Evolutionary conservation across 2,329 filamentous ascomycete genomes (phyloP).

Genomic region (Colletotrichum sublineola): DNA sequence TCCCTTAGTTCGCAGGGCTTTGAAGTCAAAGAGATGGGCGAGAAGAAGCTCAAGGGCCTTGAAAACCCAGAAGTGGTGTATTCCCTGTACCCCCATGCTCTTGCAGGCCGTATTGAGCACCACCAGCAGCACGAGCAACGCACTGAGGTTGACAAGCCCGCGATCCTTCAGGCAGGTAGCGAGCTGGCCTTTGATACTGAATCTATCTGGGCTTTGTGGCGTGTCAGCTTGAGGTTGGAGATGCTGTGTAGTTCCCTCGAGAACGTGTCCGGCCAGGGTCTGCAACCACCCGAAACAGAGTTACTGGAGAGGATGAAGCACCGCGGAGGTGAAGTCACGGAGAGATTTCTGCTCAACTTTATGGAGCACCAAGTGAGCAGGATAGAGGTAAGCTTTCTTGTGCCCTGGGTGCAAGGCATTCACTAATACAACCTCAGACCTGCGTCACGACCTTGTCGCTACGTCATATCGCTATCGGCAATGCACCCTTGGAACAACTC

Average conservation of each 20-base stretch:
- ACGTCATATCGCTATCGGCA: slow-evolving; percentile 82
- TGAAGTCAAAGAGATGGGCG: slow-evolving; percentile 95
- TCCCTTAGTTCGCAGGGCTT: slow-evolving; percentile 93
- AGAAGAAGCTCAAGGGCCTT: slow-evolving; percentile 94
- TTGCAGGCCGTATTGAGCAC: slow-evolving; percentile 83
- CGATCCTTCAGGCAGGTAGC: slow-evolving; percentile 72
- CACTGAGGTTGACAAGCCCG: slow-evolving; percentile 65
- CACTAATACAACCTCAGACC: slow-evolving; percentile 67
- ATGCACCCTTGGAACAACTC: slow-evolving; percentile 71
- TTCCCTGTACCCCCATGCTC: slow-evolving; percentile 90
- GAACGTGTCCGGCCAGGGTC: slow-evolving; percentile 69
- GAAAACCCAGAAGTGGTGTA: slow-evolving; percentile 98
- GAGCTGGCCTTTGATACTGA: slow-evolving; percentile 85
- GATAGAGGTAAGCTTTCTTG: slow-evolving; percentile 80
- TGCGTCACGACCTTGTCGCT: slow-evolving; percentile 84
- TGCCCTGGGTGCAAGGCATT: background rate
- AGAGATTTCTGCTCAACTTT: slow-evolving; percentile 88
- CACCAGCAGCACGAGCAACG: slow-evolving; percentile 67
- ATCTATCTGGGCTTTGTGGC: slow-evolving; percentile 90
- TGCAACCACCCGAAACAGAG: slow-evolving; percentile 86
- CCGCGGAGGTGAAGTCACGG: slow-evolving; percentile 86
- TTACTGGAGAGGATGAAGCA: slow-evolving; percentile 78
- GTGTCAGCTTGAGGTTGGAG: slow-evolving; percentile 87
- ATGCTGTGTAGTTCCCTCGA: slow-evolving; percentile 94
- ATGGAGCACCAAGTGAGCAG: slow-evolving; percentile 95